Base-by-base conservation (phyloP, 768 basidiomycete species). In the Boletus patriciae region DNA sequence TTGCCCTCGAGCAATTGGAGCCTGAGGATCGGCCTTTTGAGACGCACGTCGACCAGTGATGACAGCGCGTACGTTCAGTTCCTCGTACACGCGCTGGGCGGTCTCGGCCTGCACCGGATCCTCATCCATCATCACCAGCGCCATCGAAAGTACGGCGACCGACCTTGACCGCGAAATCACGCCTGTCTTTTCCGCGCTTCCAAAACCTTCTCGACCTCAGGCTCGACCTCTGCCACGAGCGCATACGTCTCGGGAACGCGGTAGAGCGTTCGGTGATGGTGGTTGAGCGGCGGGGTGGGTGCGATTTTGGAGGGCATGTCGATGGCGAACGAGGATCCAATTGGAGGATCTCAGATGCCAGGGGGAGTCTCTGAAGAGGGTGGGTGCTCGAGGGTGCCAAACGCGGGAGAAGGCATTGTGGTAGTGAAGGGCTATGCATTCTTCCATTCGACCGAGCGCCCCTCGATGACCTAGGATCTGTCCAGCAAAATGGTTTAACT, bases 241-340 rank as follows among this genome's bases (percentile, higher is more conserved):
- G 86, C 85, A 66, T 97, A 88, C 6, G 97, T 98, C 76, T 98
- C 92, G 4, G 79, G 77, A 74, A 99, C 98, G 76, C 98, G 97
- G 70, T 98, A 94, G 15, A 98, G 79, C 0, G 97, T 98, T 99
- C 96, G 69, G 98, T 75, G 76, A 99, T 98, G 76, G 98, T 1
- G 91, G 91, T 19, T 34, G 64, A 0, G 83, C 68, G 12, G 76
- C 25, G 81, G 15, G 2, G 74, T 68, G 27, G 76, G 57, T 3
- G 87, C 86, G 59, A 95, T 77, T 71, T 91, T 90, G 36, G 91
- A 88, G 52, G 98, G 83, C 92, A 99, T 97, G 71, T 97, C 94
- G 58, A 92, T 86, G 19, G 94, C 87, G 53, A 93, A 83, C 80
- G 48, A 94, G 69, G 1, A 88, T 92, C 96, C 96, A 25, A 98